Conservation (phyloP, 192 early-diverging fungal species). For the Physocladia obscura region DNA sequence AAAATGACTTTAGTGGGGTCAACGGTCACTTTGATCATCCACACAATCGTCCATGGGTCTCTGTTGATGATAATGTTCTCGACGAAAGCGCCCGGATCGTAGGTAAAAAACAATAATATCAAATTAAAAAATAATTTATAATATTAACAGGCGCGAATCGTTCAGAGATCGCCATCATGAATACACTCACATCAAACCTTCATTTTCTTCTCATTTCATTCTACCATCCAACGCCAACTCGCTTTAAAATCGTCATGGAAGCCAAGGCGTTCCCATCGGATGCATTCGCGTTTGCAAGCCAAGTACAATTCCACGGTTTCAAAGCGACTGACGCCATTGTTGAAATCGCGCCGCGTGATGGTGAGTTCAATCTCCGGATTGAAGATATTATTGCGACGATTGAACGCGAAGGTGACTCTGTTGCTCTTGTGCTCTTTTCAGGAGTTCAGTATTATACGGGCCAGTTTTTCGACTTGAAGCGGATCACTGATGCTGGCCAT, state of each 20-base stretch:
- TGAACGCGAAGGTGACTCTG: constrained; percentile 66
- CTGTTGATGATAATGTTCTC: constrained; percentile 75
- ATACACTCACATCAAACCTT: constrained; percentile 86
- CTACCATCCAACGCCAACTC: constrained; percentile 74
- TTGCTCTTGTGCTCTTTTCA: constrained; percentile 84
- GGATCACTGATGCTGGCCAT: constrained; percentile 80
- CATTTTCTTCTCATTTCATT: constrained; percentile 90
- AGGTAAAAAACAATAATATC: constrained; percentile 40
- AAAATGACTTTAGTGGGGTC: constrained; percentile 65
- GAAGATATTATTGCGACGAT: constrained; percentile 82
- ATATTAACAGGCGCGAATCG: constrained; percentile 60
- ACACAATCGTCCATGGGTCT: constrained; percentile 80
- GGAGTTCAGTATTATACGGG: constrained; percentile 97
- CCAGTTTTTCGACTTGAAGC: constrained; percentile 77
- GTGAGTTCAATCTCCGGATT: constrained; percentile 69
- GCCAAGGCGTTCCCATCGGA: constrained; percentile 93
- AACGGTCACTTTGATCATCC: constrained; percentile 85
- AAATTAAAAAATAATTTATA: not conserved
- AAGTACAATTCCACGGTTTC: constrained; percentile 79
- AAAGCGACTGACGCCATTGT: constrained; percentile 73
- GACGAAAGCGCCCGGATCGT: constrained; percentile 76
- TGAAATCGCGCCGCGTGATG: constrained; percentile 68
- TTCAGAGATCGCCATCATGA: constrained; percentile 86
- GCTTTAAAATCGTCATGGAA: constrained; percentile 89
- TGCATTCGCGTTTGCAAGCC: constrained; percentile 87